Base-by-base conservation (phyloP, 1,284 basidiomycete genomes). In the Ustilago trichophora region DNA sequence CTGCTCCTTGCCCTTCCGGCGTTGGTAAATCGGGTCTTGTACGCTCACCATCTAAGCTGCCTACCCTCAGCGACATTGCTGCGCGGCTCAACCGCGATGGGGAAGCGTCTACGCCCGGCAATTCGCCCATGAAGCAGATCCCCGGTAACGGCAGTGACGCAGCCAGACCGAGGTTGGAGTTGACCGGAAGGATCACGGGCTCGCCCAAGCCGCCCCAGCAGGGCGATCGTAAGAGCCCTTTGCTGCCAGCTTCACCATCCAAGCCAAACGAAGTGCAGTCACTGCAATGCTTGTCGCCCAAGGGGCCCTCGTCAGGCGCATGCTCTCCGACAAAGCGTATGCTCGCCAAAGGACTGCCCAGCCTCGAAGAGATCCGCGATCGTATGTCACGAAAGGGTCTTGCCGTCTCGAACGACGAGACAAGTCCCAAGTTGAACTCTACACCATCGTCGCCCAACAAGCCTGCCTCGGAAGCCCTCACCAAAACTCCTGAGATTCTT, bases 301-400 rank as follows among this genome's bases (percentile, higher is more conserved):
- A 38, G 34, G 49, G 22, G 2, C 13, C 38, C 4, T 32, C 42
- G 1, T 64, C 67, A 2, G 53, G 67, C 18, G 12, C 55, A 0
- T 37, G 45, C 21, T 64, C 52, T 1, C 56, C 64, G 7, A 58
- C 51, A 9, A 68, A 62, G 24, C 48, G 55, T 36, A 52, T 55
- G 46, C 44, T 52, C 9, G 42, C 48, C n/a, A 60, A 74, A 13
- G 72, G 60, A 0, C 41, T 78, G 25, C 77, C 77, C 1, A 80
- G 73, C 40, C 48, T 80, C 11, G 75, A 76, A 18, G 77, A 78
- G 26, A 80, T 80, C 31, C 66, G 66, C 21, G 73, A 73, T n/a
- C 68, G 76, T 0, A 67, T 80, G 67, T 53, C 63, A 3, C 62
- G 50, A 7, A 76, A 76, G 44, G 64, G 60, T 15, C 24, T 66